Percentiles rank a stretch among this genome's conserved stretches.
Conservation (phyloP, 768 basidiomycete genomes). For the Dentipellis fragilis region DNA sequence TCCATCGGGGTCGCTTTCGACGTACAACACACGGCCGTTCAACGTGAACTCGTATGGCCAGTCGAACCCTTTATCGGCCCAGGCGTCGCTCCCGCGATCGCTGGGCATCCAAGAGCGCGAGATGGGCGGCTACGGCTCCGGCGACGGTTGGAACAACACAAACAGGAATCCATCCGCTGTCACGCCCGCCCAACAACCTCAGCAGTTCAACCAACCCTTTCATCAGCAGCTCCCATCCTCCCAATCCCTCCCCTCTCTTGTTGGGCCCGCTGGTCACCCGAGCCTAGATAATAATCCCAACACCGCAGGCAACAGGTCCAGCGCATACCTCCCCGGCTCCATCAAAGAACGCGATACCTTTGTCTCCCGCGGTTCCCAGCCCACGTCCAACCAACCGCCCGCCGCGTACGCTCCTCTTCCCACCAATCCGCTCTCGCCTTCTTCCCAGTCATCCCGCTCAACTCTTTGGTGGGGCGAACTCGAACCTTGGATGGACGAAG, state of each 20-base stretch:
- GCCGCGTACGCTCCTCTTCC: constrained; percentile 18
- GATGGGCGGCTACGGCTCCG: constrained; percentile 18
- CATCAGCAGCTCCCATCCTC: constrained; percentile 17
- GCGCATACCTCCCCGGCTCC: constrained; percentile 15
- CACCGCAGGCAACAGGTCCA: background rate
- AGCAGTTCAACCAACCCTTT: constrained; percentile 29
- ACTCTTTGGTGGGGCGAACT: constrained; percentile 84
- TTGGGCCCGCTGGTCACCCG: constrained; percentile 15
- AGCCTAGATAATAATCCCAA: constrained; percentile 1
- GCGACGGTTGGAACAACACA: constrained; percentile 24
- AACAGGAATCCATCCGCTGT: constrained; percentile 22
- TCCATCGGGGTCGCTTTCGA: background rate
- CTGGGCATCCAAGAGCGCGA: constrained; percentile 30
- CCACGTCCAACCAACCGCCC: constrained; percentile 15
- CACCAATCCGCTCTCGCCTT: constrained; percentile 18
- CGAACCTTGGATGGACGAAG: constrained; percentile 96
- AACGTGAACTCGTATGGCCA: constrained; percentile 13
- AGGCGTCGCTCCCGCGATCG: constrained; percentile 23
- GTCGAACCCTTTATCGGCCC: constrained; percentile 13
- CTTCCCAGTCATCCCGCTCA: constrained; percentile 29
- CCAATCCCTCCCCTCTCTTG: constrained; percentile 22
- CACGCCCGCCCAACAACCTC: background rate
- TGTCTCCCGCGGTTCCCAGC: constrained; percentile 7
- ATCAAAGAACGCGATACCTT: constrained; percentile 22
- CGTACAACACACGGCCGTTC: constrained; percentile 7